Evolutionary conservation across 2,329 filamentous ascomycete genomes (phyloP).

Genomic region (Fusarium vanettenii): DNA sequence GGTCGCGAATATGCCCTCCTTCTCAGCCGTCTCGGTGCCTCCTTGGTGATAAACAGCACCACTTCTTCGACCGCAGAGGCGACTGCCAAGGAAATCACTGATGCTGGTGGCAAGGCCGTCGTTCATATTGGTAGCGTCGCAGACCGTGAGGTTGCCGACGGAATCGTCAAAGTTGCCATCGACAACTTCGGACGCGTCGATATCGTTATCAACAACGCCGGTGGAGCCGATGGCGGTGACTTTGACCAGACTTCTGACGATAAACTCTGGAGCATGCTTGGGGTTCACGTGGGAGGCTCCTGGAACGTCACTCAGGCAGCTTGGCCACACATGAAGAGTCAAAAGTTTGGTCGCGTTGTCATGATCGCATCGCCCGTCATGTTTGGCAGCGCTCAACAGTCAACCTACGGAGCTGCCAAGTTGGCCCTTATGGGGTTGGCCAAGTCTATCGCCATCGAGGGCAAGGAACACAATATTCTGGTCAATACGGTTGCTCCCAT

Average conservation of each 20-base stretch:
- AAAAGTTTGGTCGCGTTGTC: constrained; percentile 9
- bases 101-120: not conserved
- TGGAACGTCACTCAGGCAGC: constrained; percentile 1
- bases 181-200: constrained; percentile 4
- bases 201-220: constrained; percentile 5
- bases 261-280: not conserved
- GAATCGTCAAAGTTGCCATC: not conserved
- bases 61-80: not conserved
- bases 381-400: constrained; percentile 2
- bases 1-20: not conserved
- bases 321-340: constrained; percentile 6
- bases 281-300: not conserved
- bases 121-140: not conserved
- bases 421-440: constrained; percentile 1
- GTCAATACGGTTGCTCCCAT: constrained; percentile 6
- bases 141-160: not conserved
- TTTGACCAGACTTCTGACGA: not conserved
- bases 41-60: not conserved
- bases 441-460: not conserved
- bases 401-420: constrained; percentile 2
- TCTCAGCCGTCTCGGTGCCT: not conserved
- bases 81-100: not conserved
- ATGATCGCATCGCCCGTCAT: constrained; percentile 1
- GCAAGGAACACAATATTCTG: not conserved
- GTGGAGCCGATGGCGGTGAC: not conserved